These are phyloP conservation scores for Rubroboletus pulcherrimus DNA, from an alignment of 768 basidiomycete species.

Conservation along the genomic window DNA sequence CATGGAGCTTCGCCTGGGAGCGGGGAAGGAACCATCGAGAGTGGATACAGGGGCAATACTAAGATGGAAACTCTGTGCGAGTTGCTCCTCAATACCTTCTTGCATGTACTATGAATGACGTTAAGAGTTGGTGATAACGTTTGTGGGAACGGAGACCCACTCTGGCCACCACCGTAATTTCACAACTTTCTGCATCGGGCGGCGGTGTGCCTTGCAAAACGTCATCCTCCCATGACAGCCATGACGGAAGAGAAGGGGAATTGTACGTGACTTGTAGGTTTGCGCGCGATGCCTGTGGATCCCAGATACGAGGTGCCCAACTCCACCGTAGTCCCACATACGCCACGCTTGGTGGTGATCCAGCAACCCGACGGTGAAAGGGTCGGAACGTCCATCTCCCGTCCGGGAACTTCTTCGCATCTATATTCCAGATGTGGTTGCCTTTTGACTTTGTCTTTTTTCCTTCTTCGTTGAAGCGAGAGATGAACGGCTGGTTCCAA, in stretches of 20 bases:
- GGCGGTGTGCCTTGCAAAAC: conserved; percentile 78
- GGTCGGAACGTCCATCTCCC: conserved; percentile 85
- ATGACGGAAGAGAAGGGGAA: conserved; percentile 78
- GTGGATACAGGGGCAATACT: conserved; percentile 65
- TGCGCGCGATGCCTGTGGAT: conserved; percentile 85
- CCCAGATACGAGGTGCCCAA: conserved; percentile 95
- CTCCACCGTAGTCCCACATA: conserved; percentile 78
- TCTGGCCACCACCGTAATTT: conserved; percentile 72
- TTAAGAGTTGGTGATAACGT: conserved; percentile 4
- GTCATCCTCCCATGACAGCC: conserved; percentile 87
- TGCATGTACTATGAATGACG: conserved; percentile 43
- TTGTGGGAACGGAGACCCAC: conserved; percentile 39
- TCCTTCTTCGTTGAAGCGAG: conserved; percentile 97
- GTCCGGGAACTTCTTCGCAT: conserved; percentile 79
- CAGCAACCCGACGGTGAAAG: conserved; percentile 85
- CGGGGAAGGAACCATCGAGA: conserved; percentile 41
- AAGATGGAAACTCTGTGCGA: conserved; percentile 65
- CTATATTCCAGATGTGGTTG: conserved; percentile 99
- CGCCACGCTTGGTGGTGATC: conserved; percentile 75
- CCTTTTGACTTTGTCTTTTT: conserved; percentile 99
- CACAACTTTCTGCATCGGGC: conserved; percentile 68
- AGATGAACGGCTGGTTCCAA: conserved; percentile 91
- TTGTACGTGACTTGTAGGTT: conserved; percentile 76
- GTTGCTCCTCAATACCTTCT: conserved; percentile 69
- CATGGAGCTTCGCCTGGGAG: conserved; percentile 47